Base-by-base conservation (phyloP, 78 protist species). In the Cavenderia fasciculata region DNA sequence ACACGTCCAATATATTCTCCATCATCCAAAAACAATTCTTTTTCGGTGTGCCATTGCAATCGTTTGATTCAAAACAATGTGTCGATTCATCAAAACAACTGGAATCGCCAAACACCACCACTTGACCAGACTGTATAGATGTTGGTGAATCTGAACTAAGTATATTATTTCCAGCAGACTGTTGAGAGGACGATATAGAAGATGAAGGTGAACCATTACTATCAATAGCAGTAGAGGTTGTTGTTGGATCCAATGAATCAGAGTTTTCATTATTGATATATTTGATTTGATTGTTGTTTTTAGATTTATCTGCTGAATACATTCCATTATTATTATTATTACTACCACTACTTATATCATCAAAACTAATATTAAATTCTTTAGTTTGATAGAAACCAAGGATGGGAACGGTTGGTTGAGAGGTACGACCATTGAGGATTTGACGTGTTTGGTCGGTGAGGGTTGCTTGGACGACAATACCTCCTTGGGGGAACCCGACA, bases 401-500 rank as follows among this genome's bases (percentile, higher is more conserved):
- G 1, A 82, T 71, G 0, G 90, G 90, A 56, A 82, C 78, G 27
- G 33, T 82, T 25, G 69, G 29, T 18, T 46, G 41, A 6, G 47
- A 46, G 8, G 54, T 36, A 19, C 62, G 72, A 23, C 59, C 49
- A 43, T 44, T 82, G 0, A 59, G 10, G 5, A 68, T 41, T 33
- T 66, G 69, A 27, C 90, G 43, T 44, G 73, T 68, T 40, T 33
- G 54, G 57, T 82, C 66, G 2, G 33, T 29, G n/a, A 82, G 41
- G 0, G 54, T 23, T 0, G 57, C 21, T 10, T 52, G 46, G 1
- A 69, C 2, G 0, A 82, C 25, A 49, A 43, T 31, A 43, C 90
- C 90, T 56, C 74, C 78, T 40, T 44, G 46, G 4, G 90, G 90
- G 70, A 82, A 82, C 38, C 90, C 90, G 41, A 82, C 61, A 25